Conservation (phyloP, 345 rosid species). For the Gynandropsis gynandra region DNA sequence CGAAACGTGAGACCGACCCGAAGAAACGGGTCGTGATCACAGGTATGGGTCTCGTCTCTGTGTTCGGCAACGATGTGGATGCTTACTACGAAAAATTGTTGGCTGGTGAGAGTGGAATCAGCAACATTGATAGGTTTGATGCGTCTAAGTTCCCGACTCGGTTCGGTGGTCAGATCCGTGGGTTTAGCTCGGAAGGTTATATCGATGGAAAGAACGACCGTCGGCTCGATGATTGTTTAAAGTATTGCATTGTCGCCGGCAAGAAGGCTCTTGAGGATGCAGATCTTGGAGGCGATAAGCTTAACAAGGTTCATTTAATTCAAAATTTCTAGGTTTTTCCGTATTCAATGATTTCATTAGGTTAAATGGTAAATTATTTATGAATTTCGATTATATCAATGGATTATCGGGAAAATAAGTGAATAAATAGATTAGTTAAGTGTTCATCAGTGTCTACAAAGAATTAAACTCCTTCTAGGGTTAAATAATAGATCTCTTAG, state of each 20-base stretch:
- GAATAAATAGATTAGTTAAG: no score
- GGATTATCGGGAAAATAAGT: no score
- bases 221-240: slow-evolving; percentile 89
- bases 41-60: slow-evolving; percentile 95
- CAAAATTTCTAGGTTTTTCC: slow-evolving; percentile 8
- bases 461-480: no score
- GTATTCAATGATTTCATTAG: neutral
- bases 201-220: slow-evolving; percentile 96
- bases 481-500: neutral
- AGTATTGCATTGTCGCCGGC: slow-evolving; percentile 97
- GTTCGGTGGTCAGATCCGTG: slow-evolving; percentile 97
- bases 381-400: neutral
- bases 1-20: slow-evolving; percentile 92
- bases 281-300: slow-evolving; percentile 72
- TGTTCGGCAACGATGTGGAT: slow-evolving; percentile 87
- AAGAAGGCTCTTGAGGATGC: slow-evolving; percentile 92
- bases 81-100: slow-evolving; percentile 73
- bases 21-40: slow-evolving; percentile 93
- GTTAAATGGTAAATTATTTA: neutral
- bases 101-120: slow-evolving; percentile 88
- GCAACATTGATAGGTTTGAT: slow-evolving; percentile 84
- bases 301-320: slow-evolving; percentile 43
- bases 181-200: slow-evolving; percentile 69
- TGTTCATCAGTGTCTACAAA: no score
- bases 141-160: slow-evolving; percentile 94